Percentiles rank a stretch among this genome's conserved stretches.
Conservation (phyloP, 78 protist species). For the Dictyostelium capitatum region DNA sequence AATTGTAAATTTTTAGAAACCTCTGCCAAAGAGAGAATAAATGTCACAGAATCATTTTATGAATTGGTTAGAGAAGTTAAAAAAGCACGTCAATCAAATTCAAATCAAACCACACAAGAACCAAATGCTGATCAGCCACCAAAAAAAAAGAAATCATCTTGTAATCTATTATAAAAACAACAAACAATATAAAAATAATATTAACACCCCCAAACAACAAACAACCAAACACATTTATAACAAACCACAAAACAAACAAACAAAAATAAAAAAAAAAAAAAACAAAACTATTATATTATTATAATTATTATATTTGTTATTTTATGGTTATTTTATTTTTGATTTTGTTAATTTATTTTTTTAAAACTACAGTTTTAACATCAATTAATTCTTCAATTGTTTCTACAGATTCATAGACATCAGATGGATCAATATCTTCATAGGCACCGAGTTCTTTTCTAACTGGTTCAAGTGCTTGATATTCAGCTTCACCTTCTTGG, state of each 20-base stretch:
- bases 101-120: background rate
- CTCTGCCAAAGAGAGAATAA: conserved; percentile 72
- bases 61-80: conserved; percentile 81
- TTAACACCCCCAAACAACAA: no score
- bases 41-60: conserved; percentile 76
- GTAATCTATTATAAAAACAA: conserved; percentile 42
- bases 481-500: conserved; percentile 60
- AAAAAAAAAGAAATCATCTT: conserved; percentile 53
- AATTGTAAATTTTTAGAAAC: conserved; percentile 81
- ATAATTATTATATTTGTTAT: background rate
- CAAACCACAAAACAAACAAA: background rate
- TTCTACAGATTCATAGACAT: conserved; percentile 47
- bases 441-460: background rate
- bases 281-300: background rate
- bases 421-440: conserved; percentile 47
- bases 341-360: background rate
- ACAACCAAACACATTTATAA: no score
- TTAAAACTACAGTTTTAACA: conserved; percentile 12
- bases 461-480: conserved; percentile 21
- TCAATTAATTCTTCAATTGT: conserved; percentile 55
- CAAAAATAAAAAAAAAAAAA: background rate
- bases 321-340: background rate
- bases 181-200: background rate
- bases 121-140: background rate
- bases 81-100: conserved; percentile 5